phyloP scores from a whole-genome alignment of 768 basidiomycete genomes.

The Suillus alpinus region DNA sequence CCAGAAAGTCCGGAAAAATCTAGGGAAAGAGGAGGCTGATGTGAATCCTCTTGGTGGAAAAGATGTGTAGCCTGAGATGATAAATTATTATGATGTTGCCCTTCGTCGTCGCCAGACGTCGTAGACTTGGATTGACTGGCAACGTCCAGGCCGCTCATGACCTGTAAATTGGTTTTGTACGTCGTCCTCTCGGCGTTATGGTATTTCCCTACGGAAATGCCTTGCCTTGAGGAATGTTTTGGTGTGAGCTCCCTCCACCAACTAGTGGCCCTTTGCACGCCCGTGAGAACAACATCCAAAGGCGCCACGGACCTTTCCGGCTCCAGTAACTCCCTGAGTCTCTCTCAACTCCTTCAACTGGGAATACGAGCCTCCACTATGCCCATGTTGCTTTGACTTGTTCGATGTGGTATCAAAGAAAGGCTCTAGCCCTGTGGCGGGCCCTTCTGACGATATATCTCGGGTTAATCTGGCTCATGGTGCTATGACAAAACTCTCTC shows the following conservation, averaged over 20 bases:
- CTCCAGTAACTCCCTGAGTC: not conserved
- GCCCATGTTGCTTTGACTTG: not conserved
- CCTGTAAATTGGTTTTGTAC: conserved; percentile 9
- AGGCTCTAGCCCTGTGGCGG: not conserved
- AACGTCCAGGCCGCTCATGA: conserved; percentile 45
- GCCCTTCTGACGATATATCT: not conserved
- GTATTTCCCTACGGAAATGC: conserved; percentile 6
- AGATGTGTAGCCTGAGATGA: conserved; percentile 31
- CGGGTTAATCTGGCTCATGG: not conserved
- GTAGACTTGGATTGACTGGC: conserved; percentile 25
- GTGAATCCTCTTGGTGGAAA: conserved; percentile 27
- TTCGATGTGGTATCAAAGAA: not conserved
- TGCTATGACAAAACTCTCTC: not conserved
- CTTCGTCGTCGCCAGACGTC: conserved; percentile 22
- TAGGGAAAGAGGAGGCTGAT: conserved; percentile 29
- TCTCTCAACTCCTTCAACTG: not conserved
- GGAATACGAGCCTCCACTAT: not conserved
- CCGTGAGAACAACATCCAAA: conserved; percentile 9
- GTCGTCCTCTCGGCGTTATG: not conserved
- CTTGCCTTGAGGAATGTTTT: conserved; percentile 6
- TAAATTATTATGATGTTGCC: conserved; percentile 28
- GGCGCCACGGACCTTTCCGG: conserved; percentile 6
- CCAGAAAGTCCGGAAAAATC: conserved; percentile 26
- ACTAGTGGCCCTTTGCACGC: not conserved
- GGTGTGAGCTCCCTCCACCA: conserved; percentile 1